Base-by-base conservation (phyloP, 1,139 yeast species). In the Waltiozyma sp. region DNA sequence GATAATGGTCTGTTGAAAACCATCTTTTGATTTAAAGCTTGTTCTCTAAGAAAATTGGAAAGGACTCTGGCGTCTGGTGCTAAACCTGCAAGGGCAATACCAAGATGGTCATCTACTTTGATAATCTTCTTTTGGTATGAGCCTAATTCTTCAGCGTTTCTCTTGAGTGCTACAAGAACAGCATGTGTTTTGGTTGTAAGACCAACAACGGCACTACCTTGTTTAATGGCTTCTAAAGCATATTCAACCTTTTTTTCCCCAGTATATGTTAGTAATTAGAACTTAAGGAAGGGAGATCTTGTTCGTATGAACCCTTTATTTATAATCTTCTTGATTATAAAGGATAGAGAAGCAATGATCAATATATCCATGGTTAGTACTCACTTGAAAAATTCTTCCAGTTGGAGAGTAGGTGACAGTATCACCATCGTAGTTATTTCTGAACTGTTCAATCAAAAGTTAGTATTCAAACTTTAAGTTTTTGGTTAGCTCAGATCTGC, bases 361-460 rank as follows among this genome's bases (percentile, higher is more conserved):
- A 15, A 11, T n/a, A 23, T 38, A 21, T 9, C 10, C 8, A 3
- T 7, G 15, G 9, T 26, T 4, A 10, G 8, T 35, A 49, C 57
- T 19, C 31, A 75, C 84, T 66, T 91, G 98, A 69, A 91, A 91
- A 48, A 91, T 75, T 57, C 97, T 76, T 19, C 98, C 98, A 2
- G 97, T 91, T 43, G 98, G 97, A 37, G 97, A 88, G 66, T 86
- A 91, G 23, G 98, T 91, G 49, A 91, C 95, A 38, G 96, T 81
- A 63, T 91, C 98, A 74, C 94, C 93, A 63, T 91, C 98, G 74
- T 91, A 91, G 59, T 94, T 91, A 68, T 91, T 91, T 73, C 98
- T 85, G 63, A 91, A 91, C 98, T 73, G 52, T 26, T 26, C n/a
- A 10, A 26, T 11, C 4, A 14, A 6, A 26, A 14, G 13, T 26